Base-by-base conservation (phyloP, 225 moss, liverwort and hornwort species). In the Physcomitrellopsis africana region DNA sequence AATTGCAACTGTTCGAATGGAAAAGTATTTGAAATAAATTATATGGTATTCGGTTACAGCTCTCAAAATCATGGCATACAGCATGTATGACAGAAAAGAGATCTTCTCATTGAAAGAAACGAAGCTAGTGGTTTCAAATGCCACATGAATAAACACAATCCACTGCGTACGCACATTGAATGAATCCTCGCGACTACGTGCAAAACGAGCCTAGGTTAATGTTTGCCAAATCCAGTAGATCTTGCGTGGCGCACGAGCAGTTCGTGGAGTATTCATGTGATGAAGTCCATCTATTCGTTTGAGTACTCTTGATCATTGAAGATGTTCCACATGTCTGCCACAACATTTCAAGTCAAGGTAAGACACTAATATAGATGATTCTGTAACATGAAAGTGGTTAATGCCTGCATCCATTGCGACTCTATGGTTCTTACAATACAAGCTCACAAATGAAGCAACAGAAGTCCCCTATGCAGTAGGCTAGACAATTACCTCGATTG, bases 281-380 rank as follows among this genome's bases (percentile, higher is more conserved):
- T 15, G 63, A 17, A 63, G 67, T 77, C 88, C 86, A 76, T 86
- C 85, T 14, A 71, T 75, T 47, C 83, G 77, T 56, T 84, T 81
- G 72, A 79, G 82, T 11, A 82, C 82, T 74, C 88, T 81, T 62
- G 83, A 84, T 41, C 85, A 80, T 57, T 82, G 81, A 63, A 89
- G 85, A 59, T 85, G 74, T 68, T 87, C 83, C 80, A 83, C 66
- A 18, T 84, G 86, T 78, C 92, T 90, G 85, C 51, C 37, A 16
- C 46, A 48, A 60, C 11, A 48, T 23, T 43, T 23, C 6, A 42
- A 56, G 16, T 16, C 15, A 44, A 23, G 44, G 23, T 70, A 5
- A 70, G 70, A 70, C 23, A 44, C 22, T 2, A 9, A 23, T 44
- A 0, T 0, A 69, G 0, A 5, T 13, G 1, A 16, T 27, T 47